Base-by-base conservation (phyloP, 2,329 filamentous ascomycete species). In the Eurotiales sp. region DNA sequence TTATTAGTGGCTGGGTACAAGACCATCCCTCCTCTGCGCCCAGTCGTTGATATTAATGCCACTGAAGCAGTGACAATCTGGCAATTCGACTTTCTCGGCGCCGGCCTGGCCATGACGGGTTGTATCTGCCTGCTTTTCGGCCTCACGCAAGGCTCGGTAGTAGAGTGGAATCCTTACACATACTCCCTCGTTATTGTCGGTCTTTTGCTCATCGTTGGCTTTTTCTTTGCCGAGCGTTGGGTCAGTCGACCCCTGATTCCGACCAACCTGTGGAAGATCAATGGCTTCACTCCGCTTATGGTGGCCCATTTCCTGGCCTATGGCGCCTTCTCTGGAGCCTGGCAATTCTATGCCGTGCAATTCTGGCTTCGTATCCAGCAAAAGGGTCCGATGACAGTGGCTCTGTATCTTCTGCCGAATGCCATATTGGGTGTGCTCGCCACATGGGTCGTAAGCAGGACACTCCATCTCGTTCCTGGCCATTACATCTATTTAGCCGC, bases 91-190 rank as follows among this genome's bases (percentile, higher is more conserved):
- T 29, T 6, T 29, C 6, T 29, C 5, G 79, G 78, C 10, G 72
- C 72, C 5, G 53, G 69, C 3, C 66, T 72, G 3, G 79, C 79
- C 4, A 71, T 81, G 5, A 66, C 68, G 3, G 76, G 72, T 6
- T 69, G 81, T 51, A 70, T 81, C 2, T 69, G 80, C n/a, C 70
- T 82, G 56, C 79, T 82, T 51, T 77, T 82, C 46, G 77, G 78
- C 0, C 77, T 78, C 65, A 82, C 81, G 34, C 76, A 80, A 58
- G 76, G 75, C 2, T 71, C 74, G 0, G 68, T 75, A 1, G 73
- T 74, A 4, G 71, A 73, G 0, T 80, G 78, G 78, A 57, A 70
- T 3, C 64, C 74, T 0, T 79, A 80, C 58, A 72, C 77, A 12
- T 75, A 73, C 55, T 66, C 71, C 1, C 57, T 74, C 7, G 67